Base-by-base conservation (phyloP, 208 protist species). In the Tetramitus jugosus region DNA sequence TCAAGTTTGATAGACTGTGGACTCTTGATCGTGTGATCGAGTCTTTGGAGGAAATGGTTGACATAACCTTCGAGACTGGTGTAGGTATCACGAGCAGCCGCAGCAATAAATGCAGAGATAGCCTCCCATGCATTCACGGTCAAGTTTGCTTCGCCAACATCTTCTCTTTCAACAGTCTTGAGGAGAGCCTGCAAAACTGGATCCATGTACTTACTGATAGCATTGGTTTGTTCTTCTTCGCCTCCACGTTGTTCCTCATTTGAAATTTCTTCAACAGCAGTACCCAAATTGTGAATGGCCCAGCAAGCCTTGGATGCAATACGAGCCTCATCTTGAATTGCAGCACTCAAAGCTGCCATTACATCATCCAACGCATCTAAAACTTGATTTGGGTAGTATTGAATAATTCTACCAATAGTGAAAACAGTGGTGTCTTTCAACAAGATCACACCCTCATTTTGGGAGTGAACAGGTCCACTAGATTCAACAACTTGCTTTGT, bases 401-500 rank as follows among this genome's bases (percentile, higher is more conserved):
- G 89, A 85, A 91, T 95, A 33, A 98, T 91, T 52, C 94, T 85
- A 45, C 92, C 92, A 20, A 97, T 62, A 26, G 94, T 93, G 94
- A 95, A 98, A 8, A 90, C 93, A 31, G 92, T 85, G 0, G 94
- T 97, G 80, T 98, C 94, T 26, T 91, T 90, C 31, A 98, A 91
- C 75, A 94, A 79, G 29, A 29, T 6, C 4, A 49, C 45, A n/a
- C n/a, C n/a, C n/a, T n/a, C n/a, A n/a, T n/a, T n/a, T n/a, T n/a
- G n/a, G n/a, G n/a, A n/a, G n/a, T n/a, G n/a, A 20, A 56, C 49
- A 10, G 49, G 10, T 2, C 76, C 80, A 65, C 92, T 80, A 29
- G 77, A 69, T 78, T 96, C 87, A n/a, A 82, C 85, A 40, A 96
- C 79, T 79, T 96, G 93, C 46, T 89, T 79, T 26, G 97, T 76